Conservation (phyloP, 106 monocot species). For the Allium fistulosum region DNA sequence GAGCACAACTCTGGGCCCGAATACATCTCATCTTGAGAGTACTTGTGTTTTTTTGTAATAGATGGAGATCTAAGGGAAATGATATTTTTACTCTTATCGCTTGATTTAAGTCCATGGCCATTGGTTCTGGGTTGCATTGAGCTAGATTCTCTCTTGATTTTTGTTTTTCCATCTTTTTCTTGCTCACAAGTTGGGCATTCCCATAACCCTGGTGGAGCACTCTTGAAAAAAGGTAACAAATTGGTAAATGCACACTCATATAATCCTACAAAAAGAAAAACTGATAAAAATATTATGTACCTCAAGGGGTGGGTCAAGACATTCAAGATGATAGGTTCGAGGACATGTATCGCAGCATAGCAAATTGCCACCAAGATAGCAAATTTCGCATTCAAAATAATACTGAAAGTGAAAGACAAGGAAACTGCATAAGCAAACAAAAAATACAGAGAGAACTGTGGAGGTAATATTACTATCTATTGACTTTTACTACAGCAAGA, state of each 20-base stretch:
- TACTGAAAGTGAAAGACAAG: constrained; percentile 38
- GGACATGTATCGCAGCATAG: constrained; percentile 95
- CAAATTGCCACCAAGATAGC: constrained; percentile 90
- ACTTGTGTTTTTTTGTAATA: constrained; percentile 20
- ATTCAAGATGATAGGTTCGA: constrained; percentile 77
- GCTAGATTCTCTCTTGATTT: constrained; percentile 22
- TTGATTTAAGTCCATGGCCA: constrained; percentile 18
- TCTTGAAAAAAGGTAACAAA: constrained; percentile 22
- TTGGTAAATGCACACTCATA: not conserved
- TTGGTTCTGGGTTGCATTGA: constrained; percentile 47
- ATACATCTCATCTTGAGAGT: constrained; percentile 24
- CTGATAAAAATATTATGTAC: constrained; percentile 17
- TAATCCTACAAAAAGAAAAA: constrained; percentile 10
- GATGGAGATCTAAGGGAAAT: constrained; percentile 5
- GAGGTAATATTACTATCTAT: too few relatives aligned
- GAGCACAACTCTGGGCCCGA: constrained; percentile 30
- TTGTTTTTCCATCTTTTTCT: constrained; percentile 29
- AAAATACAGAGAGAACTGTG: not conserved
- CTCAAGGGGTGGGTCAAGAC: constrained; percentile 92
- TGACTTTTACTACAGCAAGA: too few relatives aligned
- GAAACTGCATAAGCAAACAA: not conserved
- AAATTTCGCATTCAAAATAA: constrained; percentile 82
- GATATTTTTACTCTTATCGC: constrained; percentile 35
- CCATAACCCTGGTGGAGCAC: constrained; percentile 83
- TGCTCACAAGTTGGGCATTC: constrained; percentile 46